A percentile compares a stretch with the other conserved stretches of the same genome.
Conservation (phyloP, 2,329 filamentous ascomycete species). For the Falciphora oryzae region DNA sequence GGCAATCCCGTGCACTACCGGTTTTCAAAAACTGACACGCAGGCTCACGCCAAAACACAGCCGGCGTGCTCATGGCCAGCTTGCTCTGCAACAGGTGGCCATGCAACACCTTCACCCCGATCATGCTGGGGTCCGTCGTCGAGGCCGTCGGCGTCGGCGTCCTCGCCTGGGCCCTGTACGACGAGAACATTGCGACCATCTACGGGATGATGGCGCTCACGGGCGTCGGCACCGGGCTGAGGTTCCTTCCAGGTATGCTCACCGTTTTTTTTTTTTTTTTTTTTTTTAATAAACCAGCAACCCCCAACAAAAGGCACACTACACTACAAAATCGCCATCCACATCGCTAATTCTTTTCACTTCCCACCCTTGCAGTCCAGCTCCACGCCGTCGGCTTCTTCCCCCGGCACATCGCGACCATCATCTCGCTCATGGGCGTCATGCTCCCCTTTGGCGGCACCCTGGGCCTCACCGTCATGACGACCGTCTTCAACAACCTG, state of each 20-base stretch:
- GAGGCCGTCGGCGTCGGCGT: slow-evolving; percentile 54
- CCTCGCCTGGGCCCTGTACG: slow-evolving; percentile 50
- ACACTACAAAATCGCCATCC: no score
- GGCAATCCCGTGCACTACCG: no score
- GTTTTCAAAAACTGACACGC: neutral
- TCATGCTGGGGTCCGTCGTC: slow-evolving; percentile 49
- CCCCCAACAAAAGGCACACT: no score
- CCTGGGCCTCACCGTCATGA: slow-evolving; percentile 60
- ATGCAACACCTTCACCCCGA: slow-evolving; percentile 52
- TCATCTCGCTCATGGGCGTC: slow-evolving; percentile 55
- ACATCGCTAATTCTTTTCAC: slow-evolving; percentile 15
- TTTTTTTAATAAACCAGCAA: no score
- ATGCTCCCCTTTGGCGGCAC: slow-evolving; percentile 59
- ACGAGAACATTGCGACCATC: slow-evolving; percentile 37
- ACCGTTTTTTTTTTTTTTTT: no score
- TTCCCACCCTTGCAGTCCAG: slow-evolving; percentile 20
- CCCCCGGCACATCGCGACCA: slow-evolving; percentile 48
- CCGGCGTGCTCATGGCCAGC: slow-evolving; percentile 51
- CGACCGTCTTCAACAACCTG: slow-evolving; percentile 60
- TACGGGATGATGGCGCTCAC: slow-evolving; percentile 64
- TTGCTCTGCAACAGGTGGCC: slow-evolving; percentile 56
- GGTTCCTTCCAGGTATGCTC: slow-evolving; percentile 50
- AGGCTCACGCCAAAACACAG: slow-evolving; percentile 19
- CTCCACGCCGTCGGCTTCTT: slow-evolving; percentile 60
- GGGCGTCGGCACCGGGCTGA: slow-evolving; percentile 56